phyloP scores from a whole-genome alignment of 305 asterid species.

The Caryopteris hybrid region DNA sequence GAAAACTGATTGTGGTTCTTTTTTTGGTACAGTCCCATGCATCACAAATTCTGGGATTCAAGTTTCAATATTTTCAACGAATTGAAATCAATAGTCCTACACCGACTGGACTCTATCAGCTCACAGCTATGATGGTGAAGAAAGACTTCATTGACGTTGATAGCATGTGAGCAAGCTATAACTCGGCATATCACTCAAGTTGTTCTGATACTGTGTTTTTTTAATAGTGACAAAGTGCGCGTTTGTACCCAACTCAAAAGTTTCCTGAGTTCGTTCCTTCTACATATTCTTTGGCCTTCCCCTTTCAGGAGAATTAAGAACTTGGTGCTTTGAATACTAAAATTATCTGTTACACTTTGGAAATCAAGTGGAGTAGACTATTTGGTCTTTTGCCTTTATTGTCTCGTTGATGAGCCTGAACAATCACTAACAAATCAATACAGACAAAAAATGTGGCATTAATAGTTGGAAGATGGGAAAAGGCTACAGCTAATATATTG shows the following conservation, averaged over 20 bases:
- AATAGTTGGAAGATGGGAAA: too few species aligned
- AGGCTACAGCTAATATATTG: too few species aligned
- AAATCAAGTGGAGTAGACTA: constrained; percentile 12
- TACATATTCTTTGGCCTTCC: background rate
- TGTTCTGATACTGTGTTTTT: constrained; percentile 14
- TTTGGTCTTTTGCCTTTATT: background rate
- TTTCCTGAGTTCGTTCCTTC: background rate
- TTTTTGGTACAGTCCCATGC: constrained; percentile 79
- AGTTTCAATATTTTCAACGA: constrained; percentile 91
- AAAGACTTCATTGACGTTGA: constrained; percentile 79
- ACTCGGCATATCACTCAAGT: constrained; percentile 9
- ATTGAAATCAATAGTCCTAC: constrained; percentile 61
- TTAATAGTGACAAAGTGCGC: background rate
- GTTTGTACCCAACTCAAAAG: background rate
- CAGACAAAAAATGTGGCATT: too few species aligned
- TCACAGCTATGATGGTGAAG: constrained; percentile 87
- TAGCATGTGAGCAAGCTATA: constrained; percentile 69
- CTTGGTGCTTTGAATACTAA: background rate
- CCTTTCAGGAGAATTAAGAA: constrained; percentile 2
- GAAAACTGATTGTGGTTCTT: background rate
- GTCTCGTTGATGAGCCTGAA: background rate
- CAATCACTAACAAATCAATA: too few species aligned
- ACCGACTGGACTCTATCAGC: constrained; percentile 77
- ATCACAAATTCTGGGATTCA: constrained; percentile 92
- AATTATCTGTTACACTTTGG: background rate